Evolutionary conservation across 148 eudicot genomes (phyloP).

Genomic region (Chenopodium suecicum): DNA sequence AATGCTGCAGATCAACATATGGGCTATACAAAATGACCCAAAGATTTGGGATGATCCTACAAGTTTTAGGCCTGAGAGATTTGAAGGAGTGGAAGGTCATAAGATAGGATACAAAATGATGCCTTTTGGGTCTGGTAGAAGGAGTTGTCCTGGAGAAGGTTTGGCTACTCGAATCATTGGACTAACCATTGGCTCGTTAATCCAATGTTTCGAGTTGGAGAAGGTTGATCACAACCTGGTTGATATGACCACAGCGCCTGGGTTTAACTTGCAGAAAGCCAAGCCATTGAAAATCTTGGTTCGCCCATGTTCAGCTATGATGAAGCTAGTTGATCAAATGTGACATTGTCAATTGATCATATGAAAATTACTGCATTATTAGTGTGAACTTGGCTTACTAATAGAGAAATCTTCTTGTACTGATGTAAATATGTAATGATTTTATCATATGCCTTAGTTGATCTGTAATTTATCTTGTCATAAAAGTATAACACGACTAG

Average conservation of each 20-base stretch:
- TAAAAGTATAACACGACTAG: too few relatives aligned
- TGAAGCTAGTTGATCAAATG: constrained; percentile 3
- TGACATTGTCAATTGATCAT: background rate
- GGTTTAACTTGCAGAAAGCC: constrained; percentile 24
- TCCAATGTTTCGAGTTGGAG: constrained; percentile 43
- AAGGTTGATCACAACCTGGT: constrained; percentile 19
- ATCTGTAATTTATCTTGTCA: too few relatives aligned
- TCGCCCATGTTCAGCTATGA: constrained; percentile 20
- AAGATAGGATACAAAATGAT: constrained; percentile 32
- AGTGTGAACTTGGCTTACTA: too few relatives aligned
- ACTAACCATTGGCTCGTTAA: constrained; percentile 27
- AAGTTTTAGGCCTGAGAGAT: constrained; percentile 38
- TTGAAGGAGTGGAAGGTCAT: constrained; percentile 28
- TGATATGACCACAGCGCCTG: constrained; percentile 24
- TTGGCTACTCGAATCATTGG: constrained; percentile 28
- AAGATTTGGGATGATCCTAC: constrained; percentile 33
- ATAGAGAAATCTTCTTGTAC: too few relatives aligned
- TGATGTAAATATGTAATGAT: too few relatives aligned
- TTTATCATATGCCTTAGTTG: too few relatives aligned
- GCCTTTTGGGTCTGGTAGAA: constrained; percentile 40
- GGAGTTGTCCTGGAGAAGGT: constrained; percentile 40
- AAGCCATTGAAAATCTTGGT: constrained; percentile 25
- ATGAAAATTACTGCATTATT: too few relatives aligned
- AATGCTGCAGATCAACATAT: constrained; percentile 26
- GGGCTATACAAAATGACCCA: constrained; percentile 38